phyloP scores from a whole-genome alignment of 2,329 filamentous ascomycete genomes.

The Harringtonia lauricola region DNA sequence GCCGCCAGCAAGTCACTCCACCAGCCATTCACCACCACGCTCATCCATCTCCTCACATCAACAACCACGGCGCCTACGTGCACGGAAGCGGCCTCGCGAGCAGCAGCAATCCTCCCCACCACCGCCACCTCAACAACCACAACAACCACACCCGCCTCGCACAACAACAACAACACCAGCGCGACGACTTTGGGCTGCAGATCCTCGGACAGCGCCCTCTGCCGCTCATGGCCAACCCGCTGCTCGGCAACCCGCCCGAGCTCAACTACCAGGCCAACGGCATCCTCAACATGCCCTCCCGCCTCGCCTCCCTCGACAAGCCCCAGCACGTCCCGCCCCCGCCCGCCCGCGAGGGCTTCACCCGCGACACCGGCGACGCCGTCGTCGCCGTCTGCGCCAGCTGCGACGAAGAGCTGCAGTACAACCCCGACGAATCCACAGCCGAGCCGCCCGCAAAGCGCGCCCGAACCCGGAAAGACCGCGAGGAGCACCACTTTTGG shows the following conservation, averaged over 20 bases:
- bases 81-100: not conserved
- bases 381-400: conserved; percentile 73
- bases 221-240: conserved; percentile 13
- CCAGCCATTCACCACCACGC: not conserved
- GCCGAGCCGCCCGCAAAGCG: conserved; percentile 24
- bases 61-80: not conserved
- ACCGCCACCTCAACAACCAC: not conserved
- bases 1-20: not conserved
- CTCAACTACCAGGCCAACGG: conserved; percentile 22
- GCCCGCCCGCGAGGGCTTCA: conserved; percentile 67
- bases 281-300: conserved; percentile 11
- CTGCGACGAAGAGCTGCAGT: conserved; percentile 74
- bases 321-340: conserved; percentile 51
- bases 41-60: not conserved
- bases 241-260: conserved; percentile 18
- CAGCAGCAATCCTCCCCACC: not conserved
- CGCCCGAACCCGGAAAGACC: conserved; percentile 34
- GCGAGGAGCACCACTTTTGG: conserved; percentile 79
- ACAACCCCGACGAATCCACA: conserved; percentile 41
- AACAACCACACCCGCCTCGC: not conserved
- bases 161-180: no score
- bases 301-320: conserved; percentile 15
- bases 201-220: conserved; percentile 12
- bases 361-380: conserved; percentile 60
- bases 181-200: conserved; percentile 18